phyloP scores from a whole-genome alignment of 2,329 filamentous ascomycete genomes.

The Colletotrichum lentis region DNA sequence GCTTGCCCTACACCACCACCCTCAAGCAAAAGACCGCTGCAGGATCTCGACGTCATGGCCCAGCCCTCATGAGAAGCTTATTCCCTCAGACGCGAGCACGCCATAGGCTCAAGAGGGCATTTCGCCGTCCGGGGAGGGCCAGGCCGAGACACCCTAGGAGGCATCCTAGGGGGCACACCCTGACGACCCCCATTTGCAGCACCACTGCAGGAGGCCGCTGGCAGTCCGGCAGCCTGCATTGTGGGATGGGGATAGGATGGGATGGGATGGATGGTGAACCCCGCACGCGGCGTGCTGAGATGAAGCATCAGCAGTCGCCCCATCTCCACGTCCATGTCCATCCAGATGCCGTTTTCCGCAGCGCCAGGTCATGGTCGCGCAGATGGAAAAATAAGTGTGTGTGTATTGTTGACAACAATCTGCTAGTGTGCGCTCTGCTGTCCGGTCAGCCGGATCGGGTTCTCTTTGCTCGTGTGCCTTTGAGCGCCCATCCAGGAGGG shows the following conservation, averaged over 20 bases:
- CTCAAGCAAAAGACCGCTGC: neutral
- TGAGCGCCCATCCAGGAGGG: neutral
- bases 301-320: too few relatives aligned
- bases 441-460: neutral
- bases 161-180: neutral
- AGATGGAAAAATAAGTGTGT: conserved; percentile 11
- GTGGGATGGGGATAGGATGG: neutral
- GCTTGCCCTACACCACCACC: too few relatives aligned
- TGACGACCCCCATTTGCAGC: neutral
- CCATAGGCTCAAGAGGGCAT: conserved; percentile 13
- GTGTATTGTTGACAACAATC: too few relatives aligned
- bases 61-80: conserved; percentile 31
- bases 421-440: too few relatives aligned
- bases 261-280: conserved; percentile 1
- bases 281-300: conserved; percentile 13
- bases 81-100: conserved; percentile 29
- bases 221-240: neutral
- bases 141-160: neutral
- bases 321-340: conserved; percentile 1
- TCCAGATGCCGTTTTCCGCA: conserved; percentile 6
- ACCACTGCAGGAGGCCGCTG: conserved; percentile 25
- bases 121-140: neutral
- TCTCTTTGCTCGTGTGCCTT: neutral
- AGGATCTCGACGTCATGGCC: conserved; percentile 25
- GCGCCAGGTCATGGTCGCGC: neutral